phyloP scores from a whole-genome alignment of 2,329 filamentous ascomycete genomes.

The Colletotrichum incanum region DNA sequence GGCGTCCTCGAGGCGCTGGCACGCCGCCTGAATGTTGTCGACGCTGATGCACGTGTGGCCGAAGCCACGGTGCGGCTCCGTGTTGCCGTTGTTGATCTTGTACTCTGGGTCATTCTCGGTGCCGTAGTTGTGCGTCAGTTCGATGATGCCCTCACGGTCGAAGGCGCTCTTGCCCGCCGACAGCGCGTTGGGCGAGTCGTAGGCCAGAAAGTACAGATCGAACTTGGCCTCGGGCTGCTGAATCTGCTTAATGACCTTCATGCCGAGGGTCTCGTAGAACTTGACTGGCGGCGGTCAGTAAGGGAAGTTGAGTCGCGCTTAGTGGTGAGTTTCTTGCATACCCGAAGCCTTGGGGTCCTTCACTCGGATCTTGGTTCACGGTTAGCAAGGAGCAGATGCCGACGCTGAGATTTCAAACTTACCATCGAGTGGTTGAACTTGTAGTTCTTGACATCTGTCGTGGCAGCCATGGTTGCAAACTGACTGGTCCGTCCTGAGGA shows the following conservation, averaged over 20 bases:
- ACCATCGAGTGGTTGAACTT: constrained; percentile 92
- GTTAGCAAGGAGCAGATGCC: constrained; percentile 34
- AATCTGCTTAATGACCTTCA: constrained; percentile 86
- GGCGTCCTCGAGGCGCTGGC: constrained; percentile 88
- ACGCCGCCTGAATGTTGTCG: constrained; percentile 90
- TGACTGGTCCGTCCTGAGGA: constrained; percentile 33
- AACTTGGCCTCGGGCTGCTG: constrained; percentile 91
- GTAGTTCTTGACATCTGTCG: constrained; percentile 83
- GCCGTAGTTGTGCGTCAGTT: constrained; percentile 88
- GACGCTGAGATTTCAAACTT: constrained; percentile 45
- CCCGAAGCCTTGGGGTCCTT: constrained; percentile 90
- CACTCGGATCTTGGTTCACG: constrained; percentile 81
- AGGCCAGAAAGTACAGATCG: constrained; percentile 95
- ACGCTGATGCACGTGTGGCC: constrained; percentile 90
- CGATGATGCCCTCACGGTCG: constrained; percentile 91
- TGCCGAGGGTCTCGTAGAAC: constrained; percentile 94
- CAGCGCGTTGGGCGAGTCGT: constrained; percentile 82
- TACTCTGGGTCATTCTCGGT: constrained; percentile 89
- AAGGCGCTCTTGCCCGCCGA: constrained; percentile 80
- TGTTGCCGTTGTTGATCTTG: constrained; percentile 89
- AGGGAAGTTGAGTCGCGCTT: background rate
- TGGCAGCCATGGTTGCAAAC: constrained; percentile 72
- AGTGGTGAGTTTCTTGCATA: constrained; percentile 53
- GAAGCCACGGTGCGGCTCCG: constrained; percentile 87
- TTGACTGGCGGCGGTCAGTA: constrained; percentile 70